Evolutionary conservation across 208 protist species (phyloP).

Genomic region (Balamuthia mandrillaris): DNA sequence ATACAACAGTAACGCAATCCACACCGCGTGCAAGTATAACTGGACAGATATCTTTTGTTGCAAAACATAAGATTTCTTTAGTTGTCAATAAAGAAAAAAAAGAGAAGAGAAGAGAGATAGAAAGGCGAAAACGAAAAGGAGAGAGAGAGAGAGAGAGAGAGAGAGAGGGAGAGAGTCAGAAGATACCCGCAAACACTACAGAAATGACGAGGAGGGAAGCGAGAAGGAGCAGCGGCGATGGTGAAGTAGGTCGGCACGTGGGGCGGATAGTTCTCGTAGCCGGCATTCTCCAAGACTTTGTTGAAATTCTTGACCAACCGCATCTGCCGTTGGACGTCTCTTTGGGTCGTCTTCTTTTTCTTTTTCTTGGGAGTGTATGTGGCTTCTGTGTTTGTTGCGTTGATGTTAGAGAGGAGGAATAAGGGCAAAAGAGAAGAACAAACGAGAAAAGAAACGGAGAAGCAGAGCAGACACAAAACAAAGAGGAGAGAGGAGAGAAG

Average conservation of each 20-base stretch:
- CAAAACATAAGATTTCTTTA: not conserved
- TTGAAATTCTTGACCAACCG: too few relatives aligned
- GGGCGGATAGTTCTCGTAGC: too few relatives aligned
- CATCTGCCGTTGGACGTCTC: too few relatives aligned
- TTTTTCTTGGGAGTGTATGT: too few relatives aligned
- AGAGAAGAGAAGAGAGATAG: not conserved
- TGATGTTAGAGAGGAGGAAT: too few relatives aligned
- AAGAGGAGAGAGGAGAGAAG: too few relatives aligned
- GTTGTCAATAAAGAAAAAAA: not conserved
- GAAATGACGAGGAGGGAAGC: not conserved
- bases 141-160: not conserved
- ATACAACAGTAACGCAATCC: not conserved
- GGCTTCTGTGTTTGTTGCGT: too few relatives aligned
- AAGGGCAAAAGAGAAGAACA: too few relatives aligned
- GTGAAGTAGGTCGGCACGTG: not conserved
- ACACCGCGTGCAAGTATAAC: slow-evolving; percentile 24
- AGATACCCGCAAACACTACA: slow-evolving; percentile 5
- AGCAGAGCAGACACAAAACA: too few relatives aligned
- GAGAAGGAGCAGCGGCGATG: not conserved
- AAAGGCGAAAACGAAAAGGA: not conserved
- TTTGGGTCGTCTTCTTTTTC: too few relatives aligned
- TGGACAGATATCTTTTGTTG: slow-evolving; percentile 30
- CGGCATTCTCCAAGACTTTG: too few relatives aligned
- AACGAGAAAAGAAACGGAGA: too few relatives aligned
- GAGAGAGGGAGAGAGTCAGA: not conserved